Percentiles rank a stretch among this genome's conserved stretches.
Conservation (phyloP, 139 green algal genomes). For the Parachlorella kessleri region DNA sequence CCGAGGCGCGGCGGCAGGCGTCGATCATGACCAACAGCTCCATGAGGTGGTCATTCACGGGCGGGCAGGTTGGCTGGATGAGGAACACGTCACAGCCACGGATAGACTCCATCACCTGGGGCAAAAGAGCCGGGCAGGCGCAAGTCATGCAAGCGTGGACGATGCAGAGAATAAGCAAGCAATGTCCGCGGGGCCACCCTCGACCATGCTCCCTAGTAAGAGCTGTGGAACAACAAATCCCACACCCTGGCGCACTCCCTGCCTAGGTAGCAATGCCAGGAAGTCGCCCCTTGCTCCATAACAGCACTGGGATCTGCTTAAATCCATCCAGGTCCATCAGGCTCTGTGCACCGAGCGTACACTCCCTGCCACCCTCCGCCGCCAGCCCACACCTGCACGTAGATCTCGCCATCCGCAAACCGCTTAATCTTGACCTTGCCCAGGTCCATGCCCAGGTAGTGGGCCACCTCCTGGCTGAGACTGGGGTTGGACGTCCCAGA, state of each 20-base stretch:
- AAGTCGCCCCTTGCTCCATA: too few relatives aligned
- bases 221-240: too few relatives aligned
- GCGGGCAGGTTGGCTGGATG: constrained; percentile 95
- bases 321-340: not conserved
- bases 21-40: constrained; percentile 98
- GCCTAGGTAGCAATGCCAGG: too few relatives aligned
- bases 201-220: too few relatives aligned
- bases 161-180: not conserved
- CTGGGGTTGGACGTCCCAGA: constrained; percentile 79
- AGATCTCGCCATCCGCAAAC: constrained; percentile 99
- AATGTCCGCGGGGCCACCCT: not conserved
- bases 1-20: constrained; percentile 90
- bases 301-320: too few relatives aligned
- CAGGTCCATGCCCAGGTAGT: constrained; percentile 96
- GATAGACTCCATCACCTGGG: constrained; percentile 92
- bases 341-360: not conserved
- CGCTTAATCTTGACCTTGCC: constrained; percentile 94
- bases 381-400: constrained; percentile 77
- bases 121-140: not conserved
- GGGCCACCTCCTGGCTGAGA: constrained; percentile 90
- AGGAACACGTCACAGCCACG: constrained; percentile 99
- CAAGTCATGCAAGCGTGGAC: not conserved
- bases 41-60: constrained; percentile 98
- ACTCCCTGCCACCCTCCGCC: not conserved
- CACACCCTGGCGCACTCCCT: too few relatives aligned